Base-by-base conservation (phyloP, 345 rosid genomes). In the Garcia nutans region DNA sequence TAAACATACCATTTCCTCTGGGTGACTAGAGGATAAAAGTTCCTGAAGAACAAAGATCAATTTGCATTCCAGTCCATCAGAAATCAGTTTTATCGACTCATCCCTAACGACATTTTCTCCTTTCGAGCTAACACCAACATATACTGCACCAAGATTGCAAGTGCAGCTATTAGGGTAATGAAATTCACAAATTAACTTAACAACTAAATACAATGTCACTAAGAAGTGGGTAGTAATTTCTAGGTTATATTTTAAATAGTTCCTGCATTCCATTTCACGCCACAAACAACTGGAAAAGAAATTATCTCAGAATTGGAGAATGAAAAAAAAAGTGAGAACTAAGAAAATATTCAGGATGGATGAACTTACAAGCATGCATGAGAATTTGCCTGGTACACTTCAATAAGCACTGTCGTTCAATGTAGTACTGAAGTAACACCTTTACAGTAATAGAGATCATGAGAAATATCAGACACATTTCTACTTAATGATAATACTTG, bases 331-430 rank as follows among this genome's bases (percentile, higher is more conserved):
- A 50, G 22, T 16, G 13, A 54, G 45, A 63, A 66, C 19, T 9
- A 77, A 31, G 69, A 56, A 10, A 74, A 65, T 28, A 10, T 5
- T 19, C 63, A 12, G 28, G 15, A 55, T 26, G 31, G 28, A 55
- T 26, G 31, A 28, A 85, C 94, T 80, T 89, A 95, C 99, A 80
- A 33, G 99, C 89, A 87, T 86, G 97, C 75, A 77, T 72, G 73
- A 94, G 89, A 82, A 92, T 88, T 78, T 78, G 83, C 86, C 92
- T 82, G 22, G 90, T 91, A 81, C 97, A 91, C 88, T 94, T 94
- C 72, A 94, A 85, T 85, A 94, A 83, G 89, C 99, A 94, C 78
- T 94, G 99, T 24, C 99, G 90, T 85, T 94, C 97, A 17, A 89
- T 77, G 85, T 91, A 93, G 86, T 88, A 94, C 73, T 90, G 92